These are phyloP conservation scores for Mycena maculata DNA, from an alignment of 768 basidiomycete species.

Conservation along the genomic window DNA sequence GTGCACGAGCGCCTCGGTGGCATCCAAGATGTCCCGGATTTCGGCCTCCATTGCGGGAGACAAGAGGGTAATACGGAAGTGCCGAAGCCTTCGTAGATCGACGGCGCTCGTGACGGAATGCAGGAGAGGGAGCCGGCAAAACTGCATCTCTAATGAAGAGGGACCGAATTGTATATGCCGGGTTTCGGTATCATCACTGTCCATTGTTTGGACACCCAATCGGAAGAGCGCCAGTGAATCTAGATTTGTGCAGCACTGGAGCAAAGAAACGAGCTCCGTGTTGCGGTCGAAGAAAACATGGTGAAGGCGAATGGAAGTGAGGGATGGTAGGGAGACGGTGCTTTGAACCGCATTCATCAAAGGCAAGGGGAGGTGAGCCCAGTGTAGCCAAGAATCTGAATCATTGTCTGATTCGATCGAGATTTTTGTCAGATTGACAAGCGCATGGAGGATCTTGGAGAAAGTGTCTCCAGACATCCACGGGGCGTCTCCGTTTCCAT, in stretches of 20 bases:
- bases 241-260: conserved; percentile 14
- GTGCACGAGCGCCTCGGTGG: neutral
- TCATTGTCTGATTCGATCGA: neutral
- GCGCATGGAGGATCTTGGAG: conserved; percentile 6
- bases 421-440: conserved; percentile 16
- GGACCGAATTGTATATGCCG: neutral
- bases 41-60: conserved; percentile 8
- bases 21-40: conserved; percentile 14
- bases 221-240: neutral
- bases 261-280: conserved; percentile 14
- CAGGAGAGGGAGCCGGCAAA: neutral
- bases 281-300: conserved; percentile 3
- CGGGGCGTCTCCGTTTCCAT: neutral
- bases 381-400: too few relatives aligned
- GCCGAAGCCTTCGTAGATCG: conserved; percentile 2
- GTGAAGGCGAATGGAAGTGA: conserved; percentile 8
- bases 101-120: conserved; percentile 7
- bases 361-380: conserved; percentile 1
- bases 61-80: neutral
- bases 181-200: neutral
- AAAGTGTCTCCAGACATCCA: conserved; percentile 18
- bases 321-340: conserved; percentile 6
- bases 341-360: neutral
- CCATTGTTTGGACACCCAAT: neutral
- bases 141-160: conserved; percentile 9